A percentile compares a stretch with the other conserved stretches of the same genome.
These are phyloP conservation scores for Leptodermis oblonga DNA, from an alignment of 257 asterid species.

Conservation along the genomic window DNA sequence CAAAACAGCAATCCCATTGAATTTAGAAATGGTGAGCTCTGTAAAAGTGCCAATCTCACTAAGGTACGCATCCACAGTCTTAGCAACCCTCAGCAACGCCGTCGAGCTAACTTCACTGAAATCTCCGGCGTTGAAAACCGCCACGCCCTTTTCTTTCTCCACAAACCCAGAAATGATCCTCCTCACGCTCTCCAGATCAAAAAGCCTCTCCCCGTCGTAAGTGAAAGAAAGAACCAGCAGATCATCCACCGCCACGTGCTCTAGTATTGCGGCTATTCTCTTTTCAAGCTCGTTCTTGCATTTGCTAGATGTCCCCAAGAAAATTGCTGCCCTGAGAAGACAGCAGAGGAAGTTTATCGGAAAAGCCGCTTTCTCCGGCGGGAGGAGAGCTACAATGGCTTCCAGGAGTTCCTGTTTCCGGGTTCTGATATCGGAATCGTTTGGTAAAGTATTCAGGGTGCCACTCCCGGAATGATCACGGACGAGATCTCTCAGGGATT, in stretches of 20 bases:
- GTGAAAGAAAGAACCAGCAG: constrained; percentile 61
- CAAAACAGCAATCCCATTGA: constrained; percentile 80
- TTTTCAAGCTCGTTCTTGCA: constrained; percentile 83
- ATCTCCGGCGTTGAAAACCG: constrained; percentile 69
- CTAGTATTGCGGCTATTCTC: constrained; percentile 53
- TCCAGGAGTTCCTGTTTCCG: constrained; percentile 67
- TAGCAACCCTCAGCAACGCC: constrained; percentile 63
- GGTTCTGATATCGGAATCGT: constrained; percentile 38
- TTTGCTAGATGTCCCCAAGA: constrained; percentile 42
- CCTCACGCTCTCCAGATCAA: constrained; percentile 90
- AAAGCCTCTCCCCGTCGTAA: constrained; percentile 75
- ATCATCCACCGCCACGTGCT: constrained; percentile 79
- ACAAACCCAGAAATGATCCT: constrained; percentile 65
- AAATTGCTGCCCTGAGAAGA: constrained; percentile 74
- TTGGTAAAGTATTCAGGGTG: constrained; percentile 20
- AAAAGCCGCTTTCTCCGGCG: constrained; percentile 63
- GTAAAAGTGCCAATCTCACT: constrained; percentile 67
- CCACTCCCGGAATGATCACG: constrained; percentile 74
- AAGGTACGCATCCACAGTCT: constrained; percentile 76
- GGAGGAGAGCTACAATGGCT: constrained; percentile 58
- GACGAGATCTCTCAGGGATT: constrained; percentile 68
- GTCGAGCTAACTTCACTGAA: constrained; percentile 59
- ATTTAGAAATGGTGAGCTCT: constrained; percentile 70
- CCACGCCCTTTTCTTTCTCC: constrained; percentile 80
- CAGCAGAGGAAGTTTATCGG: constrained; percentile 86